Base-by-base conservation (phyloP, 345 rosid genomes). In the Hypericum perforatum region DNA sequence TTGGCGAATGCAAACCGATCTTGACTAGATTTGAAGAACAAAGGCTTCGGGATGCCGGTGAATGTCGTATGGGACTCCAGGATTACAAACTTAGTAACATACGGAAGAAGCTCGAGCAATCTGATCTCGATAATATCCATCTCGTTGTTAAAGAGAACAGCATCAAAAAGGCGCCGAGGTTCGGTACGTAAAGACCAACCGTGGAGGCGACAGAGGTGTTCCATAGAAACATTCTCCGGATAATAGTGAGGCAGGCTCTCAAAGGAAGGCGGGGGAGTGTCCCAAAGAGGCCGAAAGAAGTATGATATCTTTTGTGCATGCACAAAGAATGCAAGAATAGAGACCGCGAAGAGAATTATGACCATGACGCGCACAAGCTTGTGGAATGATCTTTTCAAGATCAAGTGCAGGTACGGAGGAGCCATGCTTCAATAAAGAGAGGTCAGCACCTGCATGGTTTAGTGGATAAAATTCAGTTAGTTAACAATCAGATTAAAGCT, bases 171-270 rank as follows among this genome's bases (percentile, higher is more conserved):
- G 22, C 64, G 78, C 6, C 95, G 82, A 0, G 96, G 90, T 48
- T 73, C 56, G 8, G 70, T 46, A 11, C 90, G 79, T 2, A 69
- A 22, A 51, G 90, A 72, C 98, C 98, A 87, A 3, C 94, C 95
- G 32, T 91, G 96, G 49, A 91, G 95, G 11, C 44, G 55, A 57
- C 98, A 87, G 32, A 82, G 88, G 67, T 78, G 88, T 41, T 74
- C 79, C 79, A 82, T 78, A 5, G 96, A 80, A 13, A 91, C 86
- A 73, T 88, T 91, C 60, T 91, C 98, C 0, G 98, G 94, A 58
- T 91, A 91, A 69, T 74, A 87, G 74, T 87, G 98, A 2, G 96
- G 95, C 8, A 91, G 59, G 39, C 62, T 81, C 43, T 54, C 55
- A 63, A 91, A 91, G 5, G 96, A 79, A 8, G 64, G 69, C 45